Percentiles rank a stretch among this genome's conserved stretches.
Conservation (phyloP, 352 stramenopile species). For the Pythium sp. region DNA sequence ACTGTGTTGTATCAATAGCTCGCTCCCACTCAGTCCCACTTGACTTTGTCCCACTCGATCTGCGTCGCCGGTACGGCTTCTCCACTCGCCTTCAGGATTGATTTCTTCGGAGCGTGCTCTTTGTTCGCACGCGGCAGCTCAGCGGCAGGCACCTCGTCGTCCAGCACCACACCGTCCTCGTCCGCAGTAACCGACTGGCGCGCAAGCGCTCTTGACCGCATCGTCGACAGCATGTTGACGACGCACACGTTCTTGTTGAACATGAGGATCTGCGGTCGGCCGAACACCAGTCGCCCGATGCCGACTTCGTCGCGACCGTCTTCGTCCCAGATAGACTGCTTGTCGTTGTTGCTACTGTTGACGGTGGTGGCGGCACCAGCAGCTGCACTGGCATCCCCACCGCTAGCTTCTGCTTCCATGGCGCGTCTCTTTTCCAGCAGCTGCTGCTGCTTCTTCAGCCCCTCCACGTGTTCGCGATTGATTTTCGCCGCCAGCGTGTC, state of each 20-base stretch:
- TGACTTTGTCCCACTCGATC: constrained; percentile 25
- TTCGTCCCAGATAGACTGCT: constrained; percentile 15
- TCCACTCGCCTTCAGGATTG: constrained; percentile 46
- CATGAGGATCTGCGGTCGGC: constrained; percentile 43
- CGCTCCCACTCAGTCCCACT: neutral
- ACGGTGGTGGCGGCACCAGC: neutral
- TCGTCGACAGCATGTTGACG: constrained; percentile 37
- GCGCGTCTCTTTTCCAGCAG: constrained; percentile 17
- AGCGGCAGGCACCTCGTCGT: constrained; percentile 12
- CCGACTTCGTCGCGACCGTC: constrained; percentile 20
- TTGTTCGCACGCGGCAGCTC: constrained; percentile 44
- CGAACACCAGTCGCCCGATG: constrained; percentile 42
- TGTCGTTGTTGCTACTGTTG: neutral
- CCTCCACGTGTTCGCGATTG: constrained; percentile 53
- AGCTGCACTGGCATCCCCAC: neutral
- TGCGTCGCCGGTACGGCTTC: constrained; percentile 37
- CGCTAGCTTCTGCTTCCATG: constrained; percentile 3
- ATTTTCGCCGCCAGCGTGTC: constrained; percentile 53
- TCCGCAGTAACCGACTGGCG: constrained; percentile 7
- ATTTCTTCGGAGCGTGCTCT: constrained; percentile 37
- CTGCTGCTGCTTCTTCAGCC: constrained; percentile 33
- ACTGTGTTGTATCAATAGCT: neutral
- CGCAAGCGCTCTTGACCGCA: constrained; percentile 36
- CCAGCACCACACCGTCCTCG: neutral
- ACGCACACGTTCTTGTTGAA: constrained; percentile 35